Base-by-base conservation (phyloP, 495 filamentous ascomycete species). In the Neurospora intermedia region DNA sequence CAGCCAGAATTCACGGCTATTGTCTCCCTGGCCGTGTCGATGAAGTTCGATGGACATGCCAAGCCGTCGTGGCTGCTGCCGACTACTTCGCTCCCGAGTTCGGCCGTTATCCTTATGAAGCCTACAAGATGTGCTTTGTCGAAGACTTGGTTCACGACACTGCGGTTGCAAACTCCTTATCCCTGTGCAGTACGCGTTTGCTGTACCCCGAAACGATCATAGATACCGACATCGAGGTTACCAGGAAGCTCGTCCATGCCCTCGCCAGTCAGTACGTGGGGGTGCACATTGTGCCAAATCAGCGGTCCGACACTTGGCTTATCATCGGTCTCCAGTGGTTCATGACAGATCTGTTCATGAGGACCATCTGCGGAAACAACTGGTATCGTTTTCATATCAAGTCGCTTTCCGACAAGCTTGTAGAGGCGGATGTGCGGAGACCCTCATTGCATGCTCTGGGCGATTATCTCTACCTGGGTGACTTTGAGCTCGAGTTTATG, bases 251-350 rank as follows among this genome's bases (percentile, higher is more conserved):
- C 6, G 90, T 94, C 15, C 90, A 96, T 82, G 89, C 93, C 23
- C 83, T 98, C 38, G 93, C 96, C n/a, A 91, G 87, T 73, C 96
- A 99, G 78, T 99, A 95, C 91, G 90, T 93, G 73, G 96, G 96
- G 7, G 89, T 98, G 73, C 91, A 92, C 74, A 90, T 99, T 62
- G 89, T 96, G 66, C 91, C 96, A 2, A 90, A 92, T 76, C 87
- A 91, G 42, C 88, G 90, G 46, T 84, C 82, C n/a, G 96, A 99
- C 79, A 90, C 86, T 16, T 99, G 96, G 96, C 88, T 94, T n/a
- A 91, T 94, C 11, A 88, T 95, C 74, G 96, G 96, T 4, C 91
- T 97, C 69, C 91, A 94, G 27, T 94, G 92, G 86, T 98, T 92
- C 82, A 95, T 98, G 83, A 93, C 96, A 9, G 94, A 96, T 74